Conservation (phyloP, 108 stramenopile species). For the Aurantiochytrium sp. region DNA sequence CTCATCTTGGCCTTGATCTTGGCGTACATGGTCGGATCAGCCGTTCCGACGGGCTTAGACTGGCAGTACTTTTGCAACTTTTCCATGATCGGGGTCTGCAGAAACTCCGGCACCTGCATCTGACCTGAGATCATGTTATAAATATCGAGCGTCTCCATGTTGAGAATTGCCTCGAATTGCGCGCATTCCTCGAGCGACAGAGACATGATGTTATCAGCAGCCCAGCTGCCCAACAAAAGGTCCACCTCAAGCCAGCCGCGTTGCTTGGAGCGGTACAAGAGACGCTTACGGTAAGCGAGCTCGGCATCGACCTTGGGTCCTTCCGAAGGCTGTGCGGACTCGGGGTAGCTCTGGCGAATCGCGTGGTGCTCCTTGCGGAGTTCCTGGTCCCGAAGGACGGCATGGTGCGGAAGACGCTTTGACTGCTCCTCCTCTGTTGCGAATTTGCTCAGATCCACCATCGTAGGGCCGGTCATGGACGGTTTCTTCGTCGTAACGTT, state of each 20-base stretch:
- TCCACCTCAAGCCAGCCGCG: constrained; percentile 97
- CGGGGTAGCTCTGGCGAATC: not conserved
- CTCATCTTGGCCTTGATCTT: constrained; percentile 20
- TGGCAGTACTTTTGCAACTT: not conserved
- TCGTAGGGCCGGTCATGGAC: not conserved
- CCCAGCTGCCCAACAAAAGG: constrained; percentile 93
- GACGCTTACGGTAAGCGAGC: constrained; percentile 58
- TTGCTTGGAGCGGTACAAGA: constrained; percentile 94
- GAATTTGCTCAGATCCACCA: not conserved
- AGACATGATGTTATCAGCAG: constrained; percentile 69
- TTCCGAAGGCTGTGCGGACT: not conserved
- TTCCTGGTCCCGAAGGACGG: not conserved
- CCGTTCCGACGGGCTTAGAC: not conserved
- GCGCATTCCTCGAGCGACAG: constrained; percentile 68
- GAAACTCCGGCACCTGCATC: not conserved
- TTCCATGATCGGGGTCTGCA: constrained; percentile 13
- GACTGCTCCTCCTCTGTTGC: not conserved
- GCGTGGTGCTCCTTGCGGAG: not conserved
- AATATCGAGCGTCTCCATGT: constrained; percentile 96
- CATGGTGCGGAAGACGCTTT: not conserved
- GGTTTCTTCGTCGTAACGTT: not conserved
- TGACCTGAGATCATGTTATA: constrained; percentile 85
- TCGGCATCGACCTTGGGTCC: not conserved
- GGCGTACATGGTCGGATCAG: not conserved
- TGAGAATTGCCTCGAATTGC: constrained; percentile 88